Percentiles rank a stretch among this genome's conserved stretches.
phyloP scores from a whole-genome alignment of 1,139 yeast genomes.

The Hyphopichia wangnamkhiaoensis region DNA sequence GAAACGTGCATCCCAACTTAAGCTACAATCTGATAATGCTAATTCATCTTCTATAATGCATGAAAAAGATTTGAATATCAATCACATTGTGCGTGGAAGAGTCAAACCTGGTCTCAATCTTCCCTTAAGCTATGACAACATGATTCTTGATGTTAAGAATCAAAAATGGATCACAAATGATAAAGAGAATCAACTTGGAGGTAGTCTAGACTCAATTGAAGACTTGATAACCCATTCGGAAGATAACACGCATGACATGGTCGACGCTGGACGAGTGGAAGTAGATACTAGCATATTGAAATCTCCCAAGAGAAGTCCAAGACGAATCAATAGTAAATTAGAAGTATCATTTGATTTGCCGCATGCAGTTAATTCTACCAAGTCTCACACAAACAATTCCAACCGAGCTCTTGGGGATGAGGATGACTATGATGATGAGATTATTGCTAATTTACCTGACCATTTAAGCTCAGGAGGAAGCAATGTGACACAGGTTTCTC shows the following conservation, averaged over 20 bases:
- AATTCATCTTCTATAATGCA: conserved; percentile 11
- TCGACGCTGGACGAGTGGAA: too few relatives aligned
- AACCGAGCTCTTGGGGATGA: conserved; percentile 8
- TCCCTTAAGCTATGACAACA: conserved; percentile 41
- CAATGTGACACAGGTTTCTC: conserved; percentile 45
- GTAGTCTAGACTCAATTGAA: conserved; percentile 46
- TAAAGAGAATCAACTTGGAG: conserved; percentile 27
- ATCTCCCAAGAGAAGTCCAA: conserved; percentile 2
- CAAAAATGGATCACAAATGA: conserved; percentile 38
- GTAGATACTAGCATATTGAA: conserved; percentile 8
- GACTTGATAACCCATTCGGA: conserved; percentile 33
- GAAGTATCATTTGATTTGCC: conserved; percentile 49
- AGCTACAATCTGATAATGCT: conserved; percentile 17
- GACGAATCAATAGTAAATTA: conserved; percentile 20
- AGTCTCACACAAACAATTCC: conserved; percentile 5
- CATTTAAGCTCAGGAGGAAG: conserved; percentile 9
- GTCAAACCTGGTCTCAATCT: conserved; percentile 36
- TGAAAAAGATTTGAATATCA: conserved; percentile 4
- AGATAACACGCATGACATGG: conserved; percentile 8
- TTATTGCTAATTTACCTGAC: conserved; percentile 8
- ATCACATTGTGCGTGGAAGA: conserved; percentile 24
- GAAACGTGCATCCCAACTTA: conserved; percentile 43
- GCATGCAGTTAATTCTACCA: conserved; percentile 10
- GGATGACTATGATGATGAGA: conserved; percentile 6
- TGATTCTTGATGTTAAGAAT: conserved; percentile 39